Evolutionary conservation across 208 protist genomes (phyloP), one percentile per base, ranked within the genome.

Genomic region (Perkinsela sp.): DNA sequence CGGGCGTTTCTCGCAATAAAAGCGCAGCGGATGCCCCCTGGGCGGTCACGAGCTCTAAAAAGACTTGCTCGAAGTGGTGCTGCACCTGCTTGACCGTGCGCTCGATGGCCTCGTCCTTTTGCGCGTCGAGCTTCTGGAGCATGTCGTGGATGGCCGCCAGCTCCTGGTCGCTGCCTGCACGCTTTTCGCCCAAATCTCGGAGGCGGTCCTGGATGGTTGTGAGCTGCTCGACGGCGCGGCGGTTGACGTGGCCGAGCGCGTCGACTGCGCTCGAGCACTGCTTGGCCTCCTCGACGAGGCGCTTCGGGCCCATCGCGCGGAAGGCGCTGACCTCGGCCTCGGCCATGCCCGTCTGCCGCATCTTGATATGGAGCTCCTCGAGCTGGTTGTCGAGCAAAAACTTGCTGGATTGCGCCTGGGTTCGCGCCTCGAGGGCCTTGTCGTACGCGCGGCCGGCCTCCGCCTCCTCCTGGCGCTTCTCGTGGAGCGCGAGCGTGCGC

Each of bases 191-290:
- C 0, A 98, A 72, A 28, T 89, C 81, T 1, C 91, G 85, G 57
- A 78, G 77, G 30, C 93, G 76, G 48, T 96, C 85, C 31, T 78
- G 74, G 30, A 98, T 89, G 31, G 74, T 75, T 1, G 79, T 77
- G 72, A 96, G 95, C 78, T 99, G 96, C 67, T 99, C 96, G 6
- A 96, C 32, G 1, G 96, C 95, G 75, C 97, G 98, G 72, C 96
- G 94, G 78, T 98, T 98, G 1, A 98, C 92, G 71, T 97, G 90
- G 32, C 79, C 77, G 75, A 89, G 92, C 68, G 83, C 83, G 68
- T 91, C 86, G 1, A 97, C 67, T 31, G 85, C 70, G 72, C 87
- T 80, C 70, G 90, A 90, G 6, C 76, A 80, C 29, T 73, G 40
- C 67, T 85, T 83, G 16, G 94, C 72, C 68, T 82, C 72, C 67